A percentile compares a stretch with the other conserved stretches of the same genome.
Conservation (phyloP, 169 alveolate species). For the Theileria sp. region DNA sequence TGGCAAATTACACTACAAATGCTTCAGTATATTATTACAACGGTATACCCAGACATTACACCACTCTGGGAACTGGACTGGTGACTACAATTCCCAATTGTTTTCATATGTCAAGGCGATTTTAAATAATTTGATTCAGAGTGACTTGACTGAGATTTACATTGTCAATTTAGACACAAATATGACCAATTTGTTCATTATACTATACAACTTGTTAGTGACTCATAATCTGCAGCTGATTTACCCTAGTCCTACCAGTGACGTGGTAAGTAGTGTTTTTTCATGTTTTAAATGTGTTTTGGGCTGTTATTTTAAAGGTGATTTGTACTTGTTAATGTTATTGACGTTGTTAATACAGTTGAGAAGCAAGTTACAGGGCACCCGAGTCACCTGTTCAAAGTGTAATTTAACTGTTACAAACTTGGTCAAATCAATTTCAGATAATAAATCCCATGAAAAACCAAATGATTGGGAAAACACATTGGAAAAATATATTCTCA, state of each 20-base stretch:
- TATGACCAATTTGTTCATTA: neutral
- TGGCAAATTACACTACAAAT: neutral
- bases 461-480: neutral
- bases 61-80: too few species aligned
- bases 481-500: neutral
- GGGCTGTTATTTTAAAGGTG: slow-evolving; percentile 21
- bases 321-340: slow-evolving; percentile 10
- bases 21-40: neutral
- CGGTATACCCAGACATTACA: neutral
- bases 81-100: neutral
- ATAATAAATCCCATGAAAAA: neutral
- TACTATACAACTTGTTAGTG: slow-evolving; percentile 16
- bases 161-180: neutral
- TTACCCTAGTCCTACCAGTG: neutral
- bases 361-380: neutral
- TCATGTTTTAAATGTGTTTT: slow-evolving; percentile 30
- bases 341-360: neutral
- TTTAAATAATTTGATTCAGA: neutral
- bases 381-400: neutral
- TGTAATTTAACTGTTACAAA: neutral
- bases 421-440: neutral
- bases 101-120: neutral
- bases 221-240: slow-evolving; percentile 19
- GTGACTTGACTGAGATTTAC: neutral
- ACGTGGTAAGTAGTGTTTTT: neutral